These are phyloP conservation scores for Dioscorea cayenensis DNA, from an alignment of 116 monocot genomes.

Conservation along the genomic window DNA sequence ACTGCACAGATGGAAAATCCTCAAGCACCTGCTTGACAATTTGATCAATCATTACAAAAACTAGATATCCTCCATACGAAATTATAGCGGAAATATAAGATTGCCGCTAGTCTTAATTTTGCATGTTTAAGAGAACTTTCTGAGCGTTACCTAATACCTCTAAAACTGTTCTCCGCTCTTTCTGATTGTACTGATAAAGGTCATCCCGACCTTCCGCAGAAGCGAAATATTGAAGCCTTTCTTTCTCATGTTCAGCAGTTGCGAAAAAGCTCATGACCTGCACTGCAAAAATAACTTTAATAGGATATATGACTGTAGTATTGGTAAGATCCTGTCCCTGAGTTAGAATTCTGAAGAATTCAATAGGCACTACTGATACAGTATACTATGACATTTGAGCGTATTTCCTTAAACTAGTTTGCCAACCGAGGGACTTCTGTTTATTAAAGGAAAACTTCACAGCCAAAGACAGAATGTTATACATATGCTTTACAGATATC, in stretches of 20 bases:
- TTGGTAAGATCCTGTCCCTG: no score
- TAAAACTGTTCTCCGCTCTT: slow-evolving; percentile 76
- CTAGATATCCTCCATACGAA: background rate
- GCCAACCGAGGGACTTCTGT: no score
- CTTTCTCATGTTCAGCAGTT: slow-evolving; percentile 80
- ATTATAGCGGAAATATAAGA: background rate
- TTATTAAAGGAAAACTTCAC: no score
- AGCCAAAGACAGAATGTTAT: no score
- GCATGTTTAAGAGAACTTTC: background rate
- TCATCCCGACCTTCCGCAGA: slow-evolving; percentile 98
- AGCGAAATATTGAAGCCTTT: slow-evolving; percentile 81
- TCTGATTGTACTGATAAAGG: slow-evolving; percentile 90
- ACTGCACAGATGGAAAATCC: slow-evolving; percentile 86
- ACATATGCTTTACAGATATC: no score
- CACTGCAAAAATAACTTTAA: background rate
- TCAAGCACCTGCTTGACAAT: slow-evolving; percentile 50
- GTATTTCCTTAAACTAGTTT: no score
- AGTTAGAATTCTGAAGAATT: no score
- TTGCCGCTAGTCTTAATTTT: no score
- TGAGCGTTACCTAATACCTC: slow-evolving; percentile 39
- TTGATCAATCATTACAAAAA: background rate
- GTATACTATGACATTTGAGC: no score
- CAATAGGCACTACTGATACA: no score
- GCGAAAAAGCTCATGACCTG: slow-evolving; percentile 95
- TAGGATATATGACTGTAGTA: background rate